A percentile compares a stretch with the other conserved stretches of the same genome.
Evolutionary conservation across 2,329 filamentous ascomycete genomes (phyloP).

Genomic region (Colletotrichum lentis): DNA sequence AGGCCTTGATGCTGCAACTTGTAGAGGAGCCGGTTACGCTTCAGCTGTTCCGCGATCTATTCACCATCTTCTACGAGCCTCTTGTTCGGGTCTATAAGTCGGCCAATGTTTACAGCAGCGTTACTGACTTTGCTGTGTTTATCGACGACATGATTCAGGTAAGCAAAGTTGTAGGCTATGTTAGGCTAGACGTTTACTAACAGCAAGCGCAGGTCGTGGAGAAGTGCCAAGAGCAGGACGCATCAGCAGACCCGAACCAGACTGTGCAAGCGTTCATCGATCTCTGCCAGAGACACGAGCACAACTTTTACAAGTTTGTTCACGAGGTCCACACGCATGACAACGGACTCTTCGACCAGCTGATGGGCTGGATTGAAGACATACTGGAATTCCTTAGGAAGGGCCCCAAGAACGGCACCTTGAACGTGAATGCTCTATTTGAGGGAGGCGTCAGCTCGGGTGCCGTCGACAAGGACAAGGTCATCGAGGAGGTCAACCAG

Average conservation of each 20-base stretch:
- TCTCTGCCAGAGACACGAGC: conserved; percentile 90
- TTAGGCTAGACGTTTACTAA: neutral
- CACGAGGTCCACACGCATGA: conserved; percentile 98
- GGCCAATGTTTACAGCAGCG: conserved; percentile 95
- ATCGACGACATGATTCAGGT: conserved; percentile 91
- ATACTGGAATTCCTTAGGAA: conserved; percentile 92
- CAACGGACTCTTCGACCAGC: conserved; percentile 91
- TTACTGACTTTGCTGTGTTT: conserved; percentile 94
- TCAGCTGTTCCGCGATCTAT: conserved; percentile 93
- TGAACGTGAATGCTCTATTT: conserved; percentile 95
- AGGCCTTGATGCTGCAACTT: conserved; percentile 94
- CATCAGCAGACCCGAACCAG: conserved; percentile 95
- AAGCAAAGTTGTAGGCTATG: conserved; percentile 36
- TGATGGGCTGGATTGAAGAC: conserved; percentile 97
- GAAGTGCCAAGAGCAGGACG: conserved; percentile 75
- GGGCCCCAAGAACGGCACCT: conserved; percentile 82
- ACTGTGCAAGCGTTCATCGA: conserved; percentile 99
- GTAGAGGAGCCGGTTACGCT: conserved; percentile 98
- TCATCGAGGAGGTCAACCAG: conserved; percentile 80
- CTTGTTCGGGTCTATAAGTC: conserved; percentile 98
- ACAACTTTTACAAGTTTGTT: conserved; percentile 98
- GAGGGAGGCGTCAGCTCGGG: conserved; percentile 76
- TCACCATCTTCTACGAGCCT: conserved; percentile 98
- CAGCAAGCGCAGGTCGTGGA: conserved; percentile 63
- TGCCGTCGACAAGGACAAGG: conserved; percentile 74